Base-by-base conservation (phyloP, 1,284 basidiomycete genomes). In the Malassezia nana region DNA sequence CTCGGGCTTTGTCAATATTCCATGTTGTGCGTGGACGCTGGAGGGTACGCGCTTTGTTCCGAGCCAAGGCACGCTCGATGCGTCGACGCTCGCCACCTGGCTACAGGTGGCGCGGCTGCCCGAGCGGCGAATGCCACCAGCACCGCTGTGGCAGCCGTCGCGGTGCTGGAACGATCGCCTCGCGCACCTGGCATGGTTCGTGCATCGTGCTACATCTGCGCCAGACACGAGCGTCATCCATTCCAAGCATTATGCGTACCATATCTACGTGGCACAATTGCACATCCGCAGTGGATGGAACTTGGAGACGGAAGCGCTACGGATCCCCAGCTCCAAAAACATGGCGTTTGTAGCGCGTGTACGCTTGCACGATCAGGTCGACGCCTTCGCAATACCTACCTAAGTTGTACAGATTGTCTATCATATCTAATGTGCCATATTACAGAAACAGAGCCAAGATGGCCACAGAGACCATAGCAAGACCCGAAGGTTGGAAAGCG, bases 261-360 rank as follows among this genome's bases (percentile, higher is more conserved):
- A 76, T 16, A 58, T 62, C 2, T 76, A 75, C 41, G 52, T 77
- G 3, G 58, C 67, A 4, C 50, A 62, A 12, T 42, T 76, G 3
- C 66, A 73, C 18, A 57, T 69, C 6, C 76, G 81, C 64, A 84
- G 83, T 64, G 91, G 91, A 0, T 96, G 89, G 87, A 77, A 81
- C 50, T 79, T 89, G 7, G 90, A 95, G 72, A 82, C 83, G 59
- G 91, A 96, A 72, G 82, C 79, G 26, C 74, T 96, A 55, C 78
- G 92, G 41, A 91, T 96, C 16, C 91, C 91, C 0, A 87, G 84
- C 71, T 94, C 91, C 25, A 81, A 88, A 57, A 90, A 90, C 67
- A 94, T 90, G 88, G 86, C 85, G 1, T 80, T 94, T 42, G 75
- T 92, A 28, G 89, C 32, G 9, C 46, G 52, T 1, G 20, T 20